Evolutionary conservation across 2,329 filamentous ascomycete genomes (phyloP), one percentile per base, ranked within the genome.

Genomic region (Clathrospora elynae): DNA sequence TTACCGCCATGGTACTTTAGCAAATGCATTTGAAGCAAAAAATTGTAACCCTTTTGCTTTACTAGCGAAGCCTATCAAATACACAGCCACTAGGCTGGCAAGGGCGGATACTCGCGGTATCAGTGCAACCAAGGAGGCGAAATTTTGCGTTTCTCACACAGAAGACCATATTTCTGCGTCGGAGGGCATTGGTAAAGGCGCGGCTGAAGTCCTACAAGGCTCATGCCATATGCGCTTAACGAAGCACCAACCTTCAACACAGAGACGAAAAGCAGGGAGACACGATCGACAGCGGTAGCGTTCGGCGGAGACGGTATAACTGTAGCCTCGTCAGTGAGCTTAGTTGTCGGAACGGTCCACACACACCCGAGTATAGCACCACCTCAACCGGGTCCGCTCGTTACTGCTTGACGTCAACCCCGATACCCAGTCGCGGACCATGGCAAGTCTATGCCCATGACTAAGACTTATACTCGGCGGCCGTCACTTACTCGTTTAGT

Each of bases 291-390:
- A 16, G 19, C 32, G 13, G 19, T 23, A 16, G 13, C 19, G 11
- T 16, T n/a, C 8, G 32, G 32, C 10, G 20, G 32, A 35, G 17
- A 35, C 12, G 32, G 32, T 13, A 22, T 35, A n/a, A 35, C 32
- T 10, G 19, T 35, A 24, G 32, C 20, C 20, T 24, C 32, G 10
- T 4, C 4, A 6, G 32, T 4, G 4, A 14, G 12, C 8, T 5
- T n/a, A 14, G 20, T 10, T n/a, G 8, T 8, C 32, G 19, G 12
- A 3, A 18, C 32, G 1, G 11, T 35, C 32, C 19, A 24, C 32
- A 35, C 32, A 9, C 11, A 35, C 12, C 12, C 19, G 9, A 20
- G 16, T 14, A 6, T 35, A 7, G 12, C 32, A 16, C 12, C 18
- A 12, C 32, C 32, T 14, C 32, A 35, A 24, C 32, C 32, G 6